Evolutionary conservation across 2,329 filamentous ascomycete genomes (phyloP).

Genomic region (Fusarium pilosicola): DNA sequence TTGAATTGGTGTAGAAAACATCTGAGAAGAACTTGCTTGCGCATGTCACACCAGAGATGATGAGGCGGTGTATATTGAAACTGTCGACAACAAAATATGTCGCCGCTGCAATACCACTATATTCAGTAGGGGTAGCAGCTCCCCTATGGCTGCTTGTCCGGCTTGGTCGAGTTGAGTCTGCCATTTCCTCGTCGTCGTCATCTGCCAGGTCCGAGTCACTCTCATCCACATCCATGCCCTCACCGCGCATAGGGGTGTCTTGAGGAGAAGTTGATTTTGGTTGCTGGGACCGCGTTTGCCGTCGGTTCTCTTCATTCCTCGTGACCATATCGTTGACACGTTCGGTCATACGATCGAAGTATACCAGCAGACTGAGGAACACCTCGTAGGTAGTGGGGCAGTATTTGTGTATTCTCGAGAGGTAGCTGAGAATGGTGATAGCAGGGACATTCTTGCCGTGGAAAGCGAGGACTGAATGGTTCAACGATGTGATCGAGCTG

Average conservation of each 20-base stretch:
- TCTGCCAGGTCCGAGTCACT: constrained; percentile 64
- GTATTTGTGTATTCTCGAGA: constrained; percentile 97
- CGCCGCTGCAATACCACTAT: constrained; percentile 47
- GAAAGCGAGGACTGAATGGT: constrained; percentile 84
- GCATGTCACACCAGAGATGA: constrained; percentile 97
- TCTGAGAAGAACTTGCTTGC: constrained; percentile 99
- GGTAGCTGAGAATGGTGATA: constrained; percentile 95
- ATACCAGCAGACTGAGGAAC: constrained; percentile 92
- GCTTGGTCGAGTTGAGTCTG: constrained; percentile 42
- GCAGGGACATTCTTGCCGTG: constrained; percentile 98
- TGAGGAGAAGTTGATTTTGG: constrained; percentile 23
- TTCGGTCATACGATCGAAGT: constrained; percentile 99
- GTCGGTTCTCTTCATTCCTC: constrained; percentile 68
- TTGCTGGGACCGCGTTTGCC: constrained; percentile 32
- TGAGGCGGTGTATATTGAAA: constrained; percentile 96
- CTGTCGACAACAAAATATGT: constrained; percentile 94
- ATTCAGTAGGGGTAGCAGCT: constrained; percentile 38
- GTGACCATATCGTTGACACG: constrained; percentile 85
- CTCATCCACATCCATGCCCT: constrained; percentile 51
- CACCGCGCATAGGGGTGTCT: constrained; percentile 47
- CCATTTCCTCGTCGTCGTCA: constrained; percentile 53
- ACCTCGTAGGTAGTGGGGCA: constrained; percentile 99
- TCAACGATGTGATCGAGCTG: constrained; percentile 68
- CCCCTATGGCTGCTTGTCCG: constrained; percentile 37
- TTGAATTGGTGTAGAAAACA: constrained; percentile 98